Evolutionary conservation across 1,139 yeast species (phyloP).

Genomic region (Zygosaccharomyces sapae): DNA sequence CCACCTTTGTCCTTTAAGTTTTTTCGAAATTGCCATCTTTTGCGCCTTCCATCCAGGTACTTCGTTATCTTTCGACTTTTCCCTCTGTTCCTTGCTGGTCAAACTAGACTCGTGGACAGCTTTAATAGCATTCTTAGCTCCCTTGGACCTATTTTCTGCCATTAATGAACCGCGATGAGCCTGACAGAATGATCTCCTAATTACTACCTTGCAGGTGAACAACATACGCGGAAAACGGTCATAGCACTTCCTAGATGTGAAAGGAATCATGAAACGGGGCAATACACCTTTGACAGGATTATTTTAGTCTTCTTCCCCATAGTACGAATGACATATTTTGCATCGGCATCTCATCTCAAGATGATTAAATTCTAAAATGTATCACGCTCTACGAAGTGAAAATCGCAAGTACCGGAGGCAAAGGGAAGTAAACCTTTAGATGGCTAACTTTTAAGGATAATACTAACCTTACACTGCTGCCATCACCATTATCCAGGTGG

Average conservation of each 20-base stretch:
- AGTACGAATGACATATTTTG: neutral
- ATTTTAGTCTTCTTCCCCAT: too few relatives aligned
- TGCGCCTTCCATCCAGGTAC: slow-evolving; percentile 69
- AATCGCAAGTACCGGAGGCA: neutral
- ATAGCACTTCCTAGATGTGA: neutral
- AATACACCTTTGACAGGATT: neutral
- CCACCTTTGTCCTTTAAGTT: slow-evolving; percentile 60
- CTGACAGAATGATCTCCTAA: slow-evolving; percentile 13
- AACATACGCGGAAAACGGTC: neutral
- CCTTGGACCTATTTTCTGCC: slow-evolving; percentile 12
- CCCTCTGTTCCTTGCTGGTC: slow-evolving; percentile 2
- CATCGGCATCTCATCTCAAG: neutral
- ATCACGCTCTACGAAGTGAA: neutral
- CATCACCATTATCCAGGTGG: too few relatives aligned
- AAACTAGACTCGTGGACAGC: slow-evolving; percentile 12
- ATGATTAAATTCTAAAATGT: neutral
- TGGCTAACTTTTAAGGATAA: too few relatives aligned
- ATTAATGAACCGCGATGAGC: slow-evolving; percentile 5
- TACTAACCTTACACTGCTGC: neutral
- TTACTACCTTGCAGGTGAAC: neutral
- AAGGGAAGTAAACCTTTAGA: neutral
- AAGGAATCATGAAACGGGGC: neutral
- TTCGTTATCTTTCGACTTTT: neutral
- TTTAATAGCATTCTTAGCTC: slow-evolving; percentile 21
- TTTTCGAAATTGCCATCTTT: slow-evolving; percentile 54